Evolutionary conservation across 1,284 basidiomycete species (phyloP).

Genomic region (Ustilago hordei): DNA sequence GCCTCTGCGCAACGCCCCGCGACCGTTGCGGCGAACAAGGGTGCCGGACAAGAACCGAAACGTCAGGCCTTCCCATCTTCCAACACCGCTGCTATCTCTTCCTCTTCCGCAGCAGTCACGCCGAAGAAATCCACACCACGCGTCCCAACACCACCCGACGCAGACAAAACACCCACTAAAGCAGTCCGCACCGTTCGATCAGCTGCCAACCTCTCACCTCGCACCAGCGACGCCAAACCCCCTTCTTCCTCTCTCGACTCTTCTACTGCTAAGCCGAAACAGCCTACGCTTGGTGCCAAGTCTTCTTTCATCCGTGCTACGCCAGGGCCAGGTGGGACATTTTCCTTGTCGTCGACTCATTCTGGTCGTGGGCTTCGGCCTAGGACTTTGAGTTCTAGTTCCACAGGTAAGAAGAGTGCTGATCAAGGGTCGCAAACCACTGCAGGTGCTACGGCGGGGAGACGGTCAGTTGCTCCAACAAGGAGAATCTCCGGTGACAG

Average conservation of each 20-base stretch:
- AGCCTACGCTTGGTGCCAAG: conserved; percentile 15
- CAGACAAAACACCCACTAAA: conserved; percentile 33
- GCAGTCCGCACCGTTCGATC: conserved; percentile 22
- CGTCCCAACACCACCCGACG: conserved; percentile 8
- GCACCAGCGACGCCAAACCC: conserved; percentile 5
- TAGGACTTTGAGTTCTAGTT: conserved; percentile 19
- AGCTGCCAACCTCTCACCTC: conserved; percentile 7
- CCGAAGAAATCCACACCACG: conserved; percentile 6
- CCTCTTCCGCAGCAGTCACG: not conserved
- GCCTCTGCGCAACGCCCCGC: not conserved
- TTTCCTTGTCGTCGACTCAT: conserved; percentile 32
- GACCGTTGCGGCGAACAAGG: not conserved
- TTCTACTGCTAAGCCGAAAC: conserved; percentile 4
- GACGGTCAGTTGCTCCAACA: conserved; percentile 13
- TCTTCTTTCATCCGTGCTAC: conserved; percentile 47
- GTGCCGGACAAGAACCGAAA: not conserved
- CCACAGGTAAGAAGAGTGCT: not conserved
- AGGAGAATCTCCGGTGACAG: not conserved
- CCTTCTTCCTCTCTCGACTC: conserved; percentile 13
- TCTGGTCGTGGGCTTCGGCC: conserved; percentile 20
- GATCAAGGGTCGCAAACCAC: not conserved
- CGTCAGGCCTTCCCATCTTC: not conserved
- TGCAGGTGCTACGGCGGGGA: not conserved
- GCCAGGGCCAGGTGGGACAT: conserved; percentile 47
- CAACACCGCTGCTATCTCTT: not conserved